These are phyloP conservation scores for Sinapis alba DNA, from an alignment of 441 rosid species.

Conservation along the genomic window DNA sequence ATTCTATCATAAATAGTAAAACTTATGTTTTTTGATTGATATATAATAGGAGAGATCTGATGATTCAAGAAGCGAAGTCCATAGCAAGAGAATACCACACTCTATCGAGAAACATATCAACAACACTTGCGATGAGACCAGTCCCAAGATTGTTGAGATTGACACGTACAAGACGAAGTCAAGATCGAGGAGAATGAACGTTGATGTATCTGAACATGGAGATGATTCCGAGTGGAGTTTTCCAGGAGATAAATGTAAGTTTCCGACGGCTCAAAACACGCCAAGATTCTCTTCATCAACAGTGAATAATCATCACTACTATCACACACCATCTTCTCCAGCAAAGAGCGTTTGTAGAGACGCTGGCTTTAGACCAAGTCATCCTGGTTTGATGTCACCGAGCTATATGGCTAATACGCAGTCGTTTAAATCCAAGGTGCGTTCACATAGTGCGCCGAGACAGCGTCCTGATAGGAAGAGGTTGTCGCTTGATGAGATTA, in stretches of 20 bases:
- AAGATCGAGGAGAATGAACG: slow-evolving; percentile 57
- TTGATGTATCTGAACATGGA: slow-evolving; percentile 47
- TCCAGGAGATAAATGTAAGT: slow-evolving; percentile 61
- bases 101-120: slow-evolving; percentile 49
- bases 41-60: slow-evolving; percentile 62
- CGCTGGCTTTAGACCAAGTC: slow-evolving; percentile 47
- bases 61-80: slow-evolving; percentile 70
- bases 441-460: slow-evolving; percentile 83
- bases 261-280: slow-evolving; percentile 77
- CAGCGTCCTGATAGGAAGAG: slow-evolving; percentile 82
- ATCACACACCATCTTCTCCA: slow-evolving; percentile 60
- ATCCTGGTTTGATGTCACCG: slow-evolving; percentile 50
- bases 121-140: slow-evolving; percentile 58
- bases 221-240: slow-evolving; percentile 66
- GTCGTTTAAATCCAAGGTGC: slow-evolving; percentile 77
- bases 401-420: slow-evolving; percentile 85
- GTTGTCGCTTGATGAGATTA: slow-evolving; percentile 66
- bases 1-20: background rate
- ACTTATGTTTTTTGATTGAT: background rate
- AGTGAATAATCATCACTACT: slow-evolving; percentile 19
- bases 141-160: slow-evolving; percentile 86
- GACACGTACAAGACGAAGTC: slow-evolving; percentile 79
- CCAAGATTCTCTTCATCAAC: slow-evolving; percentile 54
- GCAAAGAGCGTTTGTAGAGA: slow-evolving; percentile 81
- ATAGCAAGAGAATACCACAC: slow-evolving; percentile 70